Percentiles rank a stretch among this genome's conserved stretches.
phyloP scores from a whole-genome alignment of 2,329 filamentous ascomycete genomes.

The Aspergillus sp. region DNA sequence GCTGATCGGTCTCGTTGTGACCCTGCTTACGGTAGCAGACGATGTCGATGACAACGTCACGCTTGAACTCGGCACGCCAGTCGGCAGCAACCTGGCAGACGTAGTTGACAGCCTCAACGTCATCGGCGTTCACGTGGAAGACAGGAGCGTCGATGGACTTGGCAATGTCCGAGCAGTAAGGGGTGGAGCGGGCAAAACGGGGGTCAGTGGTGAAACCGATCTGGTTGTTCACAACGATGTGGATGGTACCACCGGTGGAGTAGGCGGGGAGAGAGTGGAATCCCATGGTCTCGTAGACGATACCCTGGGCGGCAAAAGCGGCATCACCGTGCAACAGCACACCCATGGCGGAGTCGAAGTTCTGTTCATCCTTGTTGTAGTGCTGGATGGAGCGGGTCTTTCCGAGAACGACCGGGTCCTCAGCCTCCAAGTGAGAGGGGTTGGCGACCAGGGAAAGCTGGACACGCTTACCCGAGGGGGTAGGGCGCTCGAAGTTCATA shows the following conservation, averaged over 20 bases:
- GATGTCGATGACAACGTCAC: conserved; percentile 95
- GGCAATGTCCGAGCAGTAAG: conserved; percentile 98
- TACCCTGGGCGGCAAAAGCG: conserved; percentile 91
- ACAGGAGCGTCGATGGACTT: conserved; percentile 98
- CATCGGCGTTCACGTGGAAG: conserved; percentile 98
- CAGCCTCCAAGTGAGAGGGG: conserved; percentile 95
- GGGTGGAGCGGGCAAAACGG: conserved; percentile 92
- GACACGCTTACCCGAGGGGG: conserved; percentile 97
- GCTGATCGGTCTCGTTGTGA: conserved; percentile 99
- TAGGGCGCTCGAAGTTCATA: conserved; percentile 99
- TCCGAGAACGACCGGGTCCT: conserved; percentile 95
- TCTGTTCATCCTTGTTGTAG: conserved; percentile 95
- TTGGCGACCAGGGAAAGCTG: conserved; percentile 98
- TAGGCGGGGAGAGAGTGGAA: conserved; percentile 95
- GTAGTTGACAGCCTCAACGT: conserved; percentile 97
- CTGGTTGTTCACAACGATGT: conserved; percentile 98
- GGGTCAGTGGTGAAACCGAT: conserved; percentile 99
- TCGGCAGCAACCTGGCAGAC: conserved; percentile 96
- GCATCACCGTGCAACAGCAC: conserved; percentile 96
- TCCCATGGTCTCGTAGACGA: conserved; percentile 97
- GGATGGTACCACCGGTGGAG: conserved; percentile 95
- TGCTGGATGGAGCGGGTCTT: conserved; percentile 98
- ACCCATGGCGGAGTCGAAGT: conserved; percentile 88
- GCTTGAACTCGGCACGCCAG: conserved; percentile 98
- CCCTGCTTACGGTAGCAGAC: conserved; percentile 99